A percentile compares a stretch with the other conserved stretches of the same genome.
These are phyloP conservation scores for Candida endomychidarum DNA, from an alignment of 805 yeast genomes.

Conservation along the genomic window DNA sequence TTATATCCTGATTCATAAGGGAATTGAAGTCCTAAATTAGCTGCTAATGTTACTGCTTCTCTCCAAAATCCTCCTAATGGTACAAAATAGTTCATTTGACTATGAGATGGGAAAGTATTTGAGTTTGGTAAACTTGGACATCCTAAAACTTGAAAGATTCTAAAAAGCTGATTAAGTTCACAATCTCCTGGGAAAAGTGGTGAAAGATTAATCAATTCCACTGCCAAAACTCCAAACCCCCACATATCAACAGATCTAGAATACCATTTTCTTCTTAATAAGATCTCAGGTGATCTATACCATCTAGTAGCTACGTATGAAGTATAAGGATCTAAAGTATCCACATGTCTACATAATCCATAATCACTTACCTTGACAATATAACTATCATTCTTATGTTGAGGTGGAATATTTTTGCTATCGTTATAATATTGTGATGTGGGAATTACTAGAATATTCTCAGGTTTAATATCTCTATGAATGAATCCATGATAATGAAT, in stretches of 20 bases:
- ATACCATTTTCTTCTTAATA: constrained; percentile 60
- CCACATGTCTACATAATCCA: constrained; percentile 67
- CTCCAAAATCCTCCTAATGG: constrained; percentile 78
- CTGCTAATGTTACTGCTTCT: constrained; percentile 54
- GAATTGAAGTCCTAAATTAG: constrained; percentile 53
- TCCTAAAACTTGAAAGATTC: constrained; percentile 68
- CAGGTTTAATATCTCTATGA: constrained; percentile 94
- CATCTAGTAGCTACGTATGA: constrained; percentile 82
- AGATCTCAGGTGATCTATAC: constrained; percentile 83
- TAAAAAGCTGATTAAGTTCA: constrained; percentile 77
- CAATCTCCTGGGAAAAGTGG: constrained; percentile 85
- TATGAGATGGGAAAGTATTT: constrained; percentile 8
- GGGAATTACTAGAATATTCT: constrained; percentile 75
- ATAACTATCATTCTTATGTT: constrained; percentile 45
- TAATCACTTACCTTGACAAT: constrained; percentile 77
- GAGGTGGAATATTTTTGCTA: constrained; percentile 37
- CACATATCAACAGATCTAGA: constrained; percentile 76
- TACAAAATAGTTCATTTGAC: constrained; percentile 10
- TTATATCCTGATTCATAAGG: constrained; percentile 56
- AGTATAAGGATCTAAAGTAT: constrained; percentile 58
- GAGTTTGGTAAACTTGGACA: constrained; percentile 52
- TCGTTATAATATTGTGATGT: constrained; percentile 53
- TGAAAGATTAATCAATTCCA: constrained; percentile 65
- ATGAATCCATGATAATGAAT: constrained; percentile 69
- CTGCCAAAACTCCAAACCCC: constrained; percentile 83